phyloP scores from a whole-genome alignment of 371 early-diverging fungal species.

The Mortierella sp. region DNA sequence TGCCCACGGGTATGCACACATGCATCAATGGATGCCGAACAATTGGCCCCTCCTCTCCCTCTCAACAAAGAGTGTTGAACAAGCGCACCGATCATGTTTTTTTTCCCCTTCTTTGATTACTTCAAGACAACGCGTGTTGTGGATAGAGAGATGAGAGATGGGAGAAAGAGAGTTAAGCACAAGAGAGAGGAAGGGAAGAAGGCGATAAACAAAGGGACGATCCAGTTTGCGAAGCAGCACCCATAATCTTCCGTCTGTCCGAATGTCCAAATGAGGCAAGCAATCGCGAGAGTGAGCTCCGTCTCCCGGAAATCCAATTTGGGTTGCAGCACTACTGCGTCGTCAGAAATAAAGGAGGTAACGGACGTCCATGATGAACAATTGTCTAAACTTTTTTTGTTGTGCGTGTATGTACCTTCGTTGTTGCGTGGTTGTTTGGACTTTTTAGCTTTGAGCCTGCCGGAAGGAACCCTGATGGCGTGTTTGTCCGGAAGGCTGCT shows the following conservation, averaged over 20 bases:
- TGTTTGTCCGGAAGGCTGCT: not conserved
- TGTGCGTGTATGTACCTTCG: not conserved
- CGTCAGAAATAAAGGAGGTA: not conserved
- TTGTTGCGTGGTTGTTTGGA: not conserved
- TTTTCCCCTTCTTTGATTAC: not conserved
- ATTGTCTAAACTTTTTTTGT: not conserved
- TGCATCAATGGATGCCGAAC: slow-evolving; percentile 4
- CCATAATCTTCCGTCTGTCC: not conserved
- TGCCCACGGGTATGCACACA: not conserved
- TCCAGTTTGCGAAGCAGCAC: slow-evolving; percentile 2
- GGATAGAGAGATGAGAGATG: not conserved
- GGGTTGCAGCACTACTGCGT: not conserved
- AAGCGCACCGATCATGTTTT: slow-evolving; percentile 16
- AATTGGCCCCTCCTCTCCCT: too few species aligned
- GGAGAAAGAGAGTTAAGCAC: not conserved
- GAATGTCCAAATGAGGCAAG: slow-evolving; percentile 5
- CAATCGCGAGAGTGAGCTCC: slow-evolving; percentile 4
- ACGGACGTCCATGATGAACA: not conserved
- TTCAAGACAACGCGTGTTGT: slow-evolving; percentile 6
- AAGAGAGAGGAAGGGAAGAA: too few species aligned
- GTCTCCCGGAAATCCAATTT: slow-evolving; percentile 3
- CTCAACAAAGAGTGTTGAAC: not conserved
- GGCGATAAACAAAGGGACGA: not conserved
- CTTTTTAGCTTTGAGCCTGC: not conserved
- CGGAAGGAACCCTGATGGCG: not conserved